Percentiles rank a stretch among this genome's conserved stretches.
Evolutionary conservation across 805 yeast species (phyloP).

Genomic region (Ogataea haglerorum): DNA sequence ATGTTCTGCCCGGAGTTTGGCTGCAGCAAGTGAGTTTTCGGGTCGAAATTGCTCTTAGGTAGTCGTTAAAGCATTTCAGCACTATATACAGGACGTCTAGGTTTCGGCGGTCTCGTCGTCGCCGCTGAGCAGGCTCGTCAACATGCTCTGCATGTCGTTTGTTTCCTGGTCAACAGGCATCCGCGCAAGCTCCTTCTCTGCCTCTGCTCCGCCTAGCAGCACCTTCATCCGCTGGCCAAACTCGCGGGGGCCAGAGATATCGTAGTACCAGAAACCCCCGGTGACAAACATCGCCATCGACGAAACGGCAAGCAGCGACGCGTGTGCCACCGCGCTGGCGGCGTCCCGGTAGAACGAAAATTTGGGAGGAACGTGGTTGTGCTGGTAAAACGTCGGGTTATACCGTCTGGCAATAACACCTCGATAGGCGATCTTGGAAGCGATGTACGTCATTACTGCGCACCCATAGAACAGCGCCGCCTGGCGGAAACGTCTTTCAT

Average conservation of each 20-base stretch:
- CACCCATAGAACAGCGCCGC: conserved; percentile 70
- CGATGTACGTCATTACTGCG: conserved; percentile 65
- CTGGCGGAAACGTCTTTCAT: conserved; percentile 63
- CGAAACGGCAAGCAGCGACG: conserved; percentile 70
- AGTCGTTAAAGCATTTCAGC: neutral
- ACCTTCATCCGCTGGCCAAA: conserved; percentile 67
- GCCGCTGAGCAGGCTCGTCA: conserved; percentile 18
- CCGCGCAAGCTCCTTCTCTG: conserved; percentile 42
- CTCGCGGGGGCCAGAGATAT: conserved; percentile 65
- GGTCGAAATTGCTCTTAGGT: no score
- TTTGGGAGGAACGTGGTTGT: conserved; percentile 83
- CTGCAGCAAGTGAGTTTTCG: no score
- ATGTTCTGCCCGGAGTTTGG: neutral
- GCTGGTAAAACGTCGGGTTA: conserved; percentile 73
- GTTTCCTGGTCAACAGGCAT: conserved; percentile 61
- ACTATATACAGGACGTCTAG: conserved; percentile 7
- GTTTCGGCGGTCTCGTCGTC: conserved; percentile 10
- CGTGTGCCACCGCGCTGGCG: conserved; percentile 76
- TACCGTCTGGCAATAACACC: conserved; percentile 72
- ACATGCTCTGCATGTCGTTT: conserved; percentile 47
- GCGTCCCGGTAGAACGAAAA: conserved; percentile 81
- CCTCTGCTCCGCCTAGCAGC: conserved; percentile 65
- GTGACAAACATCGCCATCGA: conserved; percentile 68
- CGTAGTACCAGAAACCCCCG: conserved; percentile 78
- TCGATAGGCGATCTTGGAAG: conserved; percentile 71